A percentile compares a stretch with the other conserved stretches of the same genome.
Evolutionary conservation across 2,329 filamentous ascomycete species (phyloP).

Genomic region (Colletotrichum phormii): DNA sequence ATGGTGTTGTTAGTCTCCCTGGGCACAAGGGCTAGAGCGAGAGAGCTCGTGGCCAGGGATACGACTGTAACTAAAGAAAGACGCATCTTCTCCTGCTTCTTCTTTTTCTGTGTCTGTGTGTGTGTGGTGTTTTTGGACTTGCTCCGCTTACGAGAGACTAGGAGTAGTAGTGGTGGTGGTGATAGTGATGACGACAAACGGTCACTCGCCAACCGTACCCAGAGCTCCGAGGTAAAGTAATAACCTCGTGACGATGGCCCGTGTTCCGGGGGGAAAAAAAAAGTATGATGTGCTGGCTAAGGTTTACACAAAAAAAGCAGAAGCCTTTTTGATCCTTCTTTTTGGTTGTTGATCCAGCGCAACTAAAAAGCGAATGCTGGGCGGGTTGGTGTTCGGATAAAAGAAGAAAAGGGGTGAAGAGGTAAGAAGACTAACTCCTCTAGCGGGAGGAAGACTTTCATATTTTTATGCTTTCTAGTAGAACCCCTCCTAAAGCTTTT

Average conservation of each 20-base stretch:
- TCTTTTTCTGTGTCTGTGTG: not conserved
- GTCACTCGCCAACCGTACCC: not conserved
- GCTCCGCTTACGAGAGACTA: not conserved
- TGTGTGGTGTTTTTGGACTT: not conserved
- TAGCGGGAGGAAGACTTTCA: not conserved
- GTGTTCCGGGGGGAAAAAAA: not conserved
- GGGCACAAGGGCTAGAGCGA: slow-evolving; percentile 19
- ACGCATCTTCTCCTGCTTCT: slow-evolving; percentile 8
- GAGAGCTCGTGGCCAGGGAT: slow-evolving; percentile 26
- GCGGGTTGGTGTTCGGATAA: not conserved
- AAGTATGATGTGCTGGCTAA: not conserved
- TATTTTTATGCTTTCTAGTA: slow-evolving; percentile 21
- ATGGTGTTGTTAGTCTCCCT: not conserved
- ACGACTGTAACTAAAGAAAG: slow-evolving; percentile 26
- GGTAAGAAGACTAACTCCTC: not conserved
- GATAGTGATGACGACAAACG: not conserved
- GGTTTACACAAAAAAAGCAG: not conserved
- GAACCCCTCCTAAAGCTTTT: slow-evolving; percentile 14
- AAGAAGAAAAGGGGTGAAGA: too few species aligned
- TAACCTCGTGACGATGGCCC: not conserved
- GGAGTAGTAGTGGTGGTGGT: not conserved
- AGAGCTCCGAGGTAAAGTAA: not conserved
- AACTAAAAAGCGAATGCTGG: slow-evolving; percentile 9
- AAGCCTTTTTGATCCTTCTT: not conserved
- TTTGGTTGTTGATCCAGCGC: not conserved